Conservation (phyloP, 1,139 yeast genomes). For the Suhomyces anneliseae region DNA sequence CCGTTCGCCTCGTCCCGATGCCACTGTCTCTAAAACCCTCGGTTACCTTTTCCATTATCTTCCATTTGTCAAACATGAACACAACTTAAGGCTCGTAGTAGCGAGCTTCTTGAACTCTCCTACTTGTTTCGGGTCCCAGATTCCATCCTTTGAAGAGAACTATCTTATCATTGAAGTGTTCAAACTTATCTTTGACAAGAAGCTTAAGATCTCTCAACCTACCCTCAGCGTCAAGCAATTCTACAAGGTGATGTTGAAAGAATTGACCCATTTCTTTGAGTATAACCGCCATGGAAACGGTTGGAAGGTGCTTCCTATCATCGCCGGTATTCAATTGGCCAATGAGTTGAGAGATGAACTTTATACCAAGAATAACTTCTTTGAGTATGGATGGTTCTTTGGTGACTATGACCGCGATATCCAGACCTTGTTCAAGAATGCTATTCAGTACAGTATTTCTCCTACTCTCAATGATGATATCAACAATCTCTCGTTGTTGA, state of each 20-base stretch:
- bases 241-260: conserved; percentile 43
- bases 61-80: conserved; percentile 60
- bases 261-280: conserved; percentile 33
- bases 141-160: conserved; percentile 36
- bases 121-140: conserved; percentile 38
- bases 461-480: conserved; percentile 25
- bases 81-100: conserved; percentile 53
- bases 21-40: conserved; percentile 38
- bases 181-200: conserved; percentile 49
- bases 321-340: conserved; percentile 54
- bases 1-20: conserved; percentile 35
- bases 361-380: conserved; percentile 22
- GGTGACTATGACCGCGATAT: conserved; percentile 31
- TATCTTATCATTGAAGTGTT: conserved; percentile 51
- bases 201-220: conserved; percentile 61
- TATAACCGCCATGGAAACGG: conserved; percentile 33
- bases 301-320: conserved; percentile 60
- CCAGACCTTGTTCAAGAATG: conserved; percentile 22
- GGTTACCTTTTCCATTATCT: conserved; percentile 60
- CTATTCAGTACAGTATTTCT: conserved; percentile 28
- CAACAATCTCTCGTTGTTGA: conserved; percentile 31
- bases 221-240: conserved; percentile 54
- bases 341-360: conserved; percentile 37
- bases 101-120: conserved; percentile 52
- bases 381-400: conserved; percentile 36